Evolutionary conservation across 306 rosid species (phyloP).

Genomic region (Glycine soja): DNA sequence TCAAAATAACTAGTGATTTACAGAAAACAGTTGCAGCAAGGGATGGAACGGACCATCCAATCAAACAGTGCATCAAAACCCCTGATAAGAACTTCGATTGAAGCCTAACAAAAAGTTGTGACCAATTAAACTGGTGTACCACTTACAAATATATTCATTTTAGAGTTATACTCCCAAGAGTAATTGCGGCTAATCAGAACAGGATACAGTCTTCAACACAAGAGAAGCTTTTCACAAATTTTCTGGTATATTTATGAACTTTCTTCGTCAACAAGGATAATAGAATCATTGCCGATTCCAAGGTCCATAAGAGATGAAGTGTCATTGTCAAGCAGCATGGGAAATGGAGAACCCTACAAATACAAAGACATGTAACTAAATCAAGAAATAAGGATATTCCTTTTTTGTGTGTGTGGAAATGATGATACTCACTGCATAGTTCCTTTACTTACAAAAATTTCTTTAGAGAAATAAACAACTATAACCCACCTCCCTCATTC

Average conservation of each 20-base stretch:
- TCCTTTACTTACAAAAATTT: constrained; percentile 17
- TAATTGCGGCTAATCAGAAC: constrained; percentile 32
- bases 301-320: constrained; percentile 72
- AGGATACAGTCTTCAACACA: constrained; percentile 28
- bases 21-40: not conserved
- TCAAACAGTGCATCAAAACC: constrained; percentile 25
- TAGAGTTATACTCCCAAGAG: not conserved
- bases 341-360: constrained; percentile 86
- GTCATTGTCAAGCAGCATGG: constrained; percentile 75
- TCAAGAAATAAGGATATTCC: constrained; percentile 7
- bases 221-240: constrained; percentile 12
- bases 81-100: constrained; percentile 5
- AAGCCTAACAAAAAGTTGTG: constrained; percentile 4
- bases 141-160: constrained; percentile 20
- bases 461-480: not conserved
- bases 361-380: constrained; percentile 30
- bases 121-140: not conserved
- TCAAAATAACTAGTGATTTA: constrained; percentile 18
- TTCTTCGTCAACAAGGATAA: constrained; percentile 82
- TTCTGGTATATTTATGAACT: constrained; percentile 47
- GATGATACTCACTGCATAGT: not conserved
- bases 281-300: constrained; percentile 75
- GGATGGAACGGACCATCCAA: not conserved
- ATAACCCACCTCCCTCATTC: constrained; percentile 1
- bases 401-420: not conserved